phyloP scores from a whole-genome alignment of 495 filamentous ascomycete genomes.

The Neurospora tetraspora region DNA sequence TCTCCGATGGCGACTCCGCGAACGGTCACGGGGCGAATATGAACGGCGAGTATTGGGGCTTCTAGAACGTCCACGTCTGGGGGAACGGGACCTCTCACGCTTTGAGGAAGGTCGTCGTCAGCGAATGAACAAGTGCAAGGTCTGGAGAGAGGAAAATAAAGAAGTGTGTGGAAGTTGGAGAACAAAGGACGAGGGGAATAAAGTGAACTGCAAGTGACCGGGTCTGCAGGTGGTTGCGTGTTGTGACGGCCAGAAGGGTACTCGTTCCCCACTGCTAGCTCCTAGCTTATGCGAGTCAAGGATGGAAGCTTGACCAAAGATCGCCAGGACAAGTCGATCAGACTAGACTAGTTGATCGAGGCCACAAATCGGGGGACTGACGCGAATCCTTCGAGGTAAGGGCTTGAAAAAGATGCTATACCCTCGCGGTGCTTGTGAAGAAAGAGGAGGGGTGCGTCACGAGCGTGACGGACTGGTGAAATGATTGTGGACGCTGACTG shows the following conservation, averaged over 20 bases:
- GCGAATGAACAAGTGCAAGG: constrained; percentile 15
- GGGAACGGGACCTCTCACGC: constrained; percentile 93
- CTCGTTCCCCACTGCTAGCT: not conserved
- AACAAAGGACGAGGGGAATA: not conserved
- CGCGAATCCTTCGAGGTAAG: not conserved
- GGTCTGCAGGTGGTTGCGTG: not conserved
- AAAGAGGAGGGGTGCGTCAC: not conserved
- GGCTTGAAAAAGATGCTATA: not conserved
- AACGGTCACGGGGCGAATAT: constrained; percentile 87
- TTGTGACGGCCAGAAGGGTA: not conserved
- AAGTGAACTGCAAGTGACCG: not conserved
- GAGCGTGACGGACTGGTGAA: not conserved
- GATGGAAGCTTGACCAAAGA: not conserved
- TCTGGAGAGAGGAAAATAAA: not conserved
- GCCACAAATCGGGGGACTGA: not conserved
- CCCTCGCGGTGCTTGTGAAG: not conserved
- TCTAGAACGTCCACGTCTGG: constrained; percentile 64
- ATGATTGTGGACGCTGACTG: not conserved
- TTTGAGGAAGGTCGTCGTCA: constrained; percentile 37
- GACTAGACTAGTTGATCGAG: not conserved
- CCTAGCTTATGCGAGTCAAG: not conserved
- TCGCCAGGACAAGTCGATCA: not conserved
- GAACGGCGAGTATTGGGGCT: constrained; percentile 60
- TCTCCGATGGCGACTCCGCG: constrained; percentile 60
- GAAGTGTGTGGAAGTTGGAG: not conserved